Evolutionary conservation across 495 filamentous ascomycete species (phyloP), one percentile per base, ranked within the genome.

Genomic region (Platismatia glauca): DNA sequence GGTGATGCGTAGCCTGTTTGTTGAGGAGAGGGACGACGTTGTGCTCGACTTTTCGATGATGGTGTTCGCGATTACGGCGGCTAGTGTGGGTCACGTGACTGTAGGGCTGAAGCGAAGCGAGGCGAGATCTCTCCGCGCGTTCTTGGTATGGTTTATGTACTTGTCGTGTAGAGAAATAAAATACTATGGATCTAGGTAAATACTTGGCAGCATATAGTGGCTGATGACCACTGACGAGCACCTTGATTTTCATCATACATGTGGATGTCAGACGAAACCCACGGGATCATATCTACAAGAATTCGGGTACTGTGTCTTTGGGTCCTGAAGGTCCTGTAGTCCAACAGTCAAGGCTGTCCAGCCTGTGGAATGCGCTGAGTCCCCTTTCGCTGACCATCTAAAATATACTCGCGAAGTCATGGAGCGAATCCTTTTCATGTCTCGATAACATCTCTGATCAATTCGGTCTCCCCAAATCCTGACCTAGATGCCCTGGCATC

Each of bases 71-170:
- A 44, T 46, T 56, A 52, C 38, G 39, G 63, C 59, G 43, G 55
- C 39, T 38, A 53, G 44, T 61, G 64, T 66, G 64, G 64, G 64
- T 66, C 64, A 66, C 59, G 64, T 66, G 63, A 38, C 20, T 13
- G n/a, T 62, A 62, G 55, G 64, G 41, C 57, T 61, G 58, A 61
- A n/a, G 7, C 50, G 48, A 65, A 65, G 63, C 58, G 63, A 65
- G 29, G 50, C 50, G 4, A 18, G 46, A 50, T 29, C 29, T 50
- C 46, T 29, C 22, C 46, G 22, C 44, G 7, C 37, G 13, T 50
- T 22, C 50, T 22, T 33, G 11, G 29, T 33, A 39, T 39, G 24
- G 5, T 8, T 5, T 20, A 52, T 31, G 7, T 3, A 33, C 39
- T 22, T 9, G 22, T n/a, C 29, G 4, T 35, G 35, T 11, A 27